phyloP scores from a whole-genome alignment of 805 yeast genomes.

The Peterozyma toletana region DNA sequence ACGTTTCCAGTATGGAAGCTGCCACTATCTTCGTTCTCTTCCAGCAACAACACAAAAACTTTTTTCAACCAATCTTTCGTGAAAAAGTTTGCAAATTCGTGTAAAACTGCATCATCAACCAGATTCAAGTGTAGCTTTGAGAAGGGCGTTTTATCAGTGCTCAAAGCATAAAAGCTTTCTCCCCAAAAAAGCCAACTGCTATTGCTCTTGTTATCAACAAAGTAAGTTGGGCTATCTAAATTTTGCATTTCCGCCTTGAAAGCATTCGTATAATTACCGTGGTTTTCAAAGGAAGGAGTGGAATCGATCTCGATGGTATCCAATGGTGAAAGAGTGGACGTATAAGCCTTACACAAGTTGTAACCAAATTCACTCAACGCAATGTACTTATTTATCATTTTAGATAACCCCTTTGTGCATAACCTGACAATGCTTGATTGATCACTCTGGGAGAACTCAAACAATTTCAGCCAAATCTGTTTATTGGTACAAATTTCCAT shows the following conservation, averaged over 20 bases:
- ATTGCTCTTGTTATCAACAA: constrained; percentile 47
- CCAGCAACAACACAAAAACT: constrained; percentile 43
- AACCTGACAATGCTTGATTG: constrained; percentile 64
- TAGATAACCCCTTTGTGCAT: constrained; percentile 53
- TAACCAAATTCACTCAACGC: constrained; percentile 40
- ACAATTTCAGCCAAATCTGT: constrained; percentile 34
- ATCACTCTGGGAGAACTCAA: constrained; percentile 41
- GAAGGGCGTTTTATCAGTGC: background rate
- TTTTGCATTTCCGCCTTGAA: constrained; percentile 50
- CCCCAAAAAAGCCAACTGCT: constrained; percentile 80
- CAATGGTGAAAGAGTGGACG: constrained; percentile 24
- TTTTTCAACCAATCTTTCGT: constrained; percentile 52
- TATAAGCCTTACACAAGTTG: constrained; percentile 34
- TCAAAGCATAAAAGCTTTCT: constrained; percentile 16
- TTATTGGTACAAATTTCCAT: constrained; percentile 38
- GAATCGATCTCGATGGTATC: constrained; percentile 39
- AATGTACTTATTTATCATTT: constrained; percentile 39
- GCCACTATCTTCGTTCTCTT: constrained; percentile 64
- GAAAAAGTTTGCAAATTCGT: constrained; percentile 34
- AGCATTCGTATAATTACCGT: constrained; percentile 24
- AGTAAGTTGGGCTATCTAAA: constrained; percentile 39
- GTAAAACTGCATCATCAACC: constrained; percentile 21
- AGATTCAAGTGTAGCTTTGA: constrained; percentile 33
- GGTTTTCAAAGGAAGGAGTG: constrained; percentile 18
- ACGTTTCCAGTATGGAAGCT: constrained; percentile 64